A percentile compares a stretch with the other conserved stretches of the same genome.
These are phyloP conservation scores for Lasiosphaeris hirsuta DNA, from an alignment of 495 filamentous ascomycete genomes.

Conservation along the genomic window DNA sequence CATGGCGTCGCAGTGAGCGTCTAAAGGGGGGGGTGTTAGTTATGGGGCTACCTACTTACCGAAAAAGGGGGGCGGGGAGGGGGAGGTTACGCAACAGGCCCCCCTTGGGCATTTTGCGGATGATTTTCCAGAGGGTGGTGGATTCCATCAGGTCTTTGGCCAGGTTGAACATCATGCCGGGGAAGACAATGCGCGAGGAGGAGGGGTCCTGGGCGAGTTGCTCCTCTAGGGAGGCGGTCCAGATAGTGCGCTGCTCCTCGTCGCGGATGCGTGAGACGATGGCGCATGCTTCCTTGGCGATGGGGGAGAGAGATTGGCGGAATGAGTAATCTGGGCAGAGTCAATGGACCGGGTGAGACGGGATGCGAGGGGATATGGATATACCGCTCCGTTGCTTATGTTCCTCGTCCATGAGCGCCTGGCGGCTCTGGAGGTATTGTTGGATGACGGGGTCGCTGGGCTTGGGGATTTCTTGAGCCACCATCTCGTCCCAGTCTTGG, in stretches of 20 bases:
- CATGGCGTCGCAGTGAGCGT: conserved; percentile 88
- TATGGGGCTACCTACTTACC: neutral
- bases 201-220: conserved; percentile 50
- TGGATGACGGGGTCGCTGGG: conserved; percentile 69
- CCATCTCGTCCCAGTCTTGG: conserved; percentile 52
- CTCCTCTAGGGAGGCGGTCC: conserved; percentile 68
- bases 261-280: conserved; percentile 77
- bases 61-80: too few relatives aligned
- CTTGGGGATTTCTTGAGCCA: conserved; percentile 49
- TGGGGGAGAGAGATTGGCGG: conserved; percentile 18
- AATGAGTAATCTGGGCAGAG: conserved; percentile 53
- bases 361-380: conserved; percentile 1
- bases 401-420: conserved; percentile 74
- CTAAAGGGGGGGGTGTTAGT: neutral
- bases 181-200: conserved; percentile 56
- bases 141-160: conserved; percentile 76
- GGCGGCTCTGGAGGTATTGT: conserved; percentile 72
- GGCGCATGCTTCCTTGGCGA: conserved; percentile 65
- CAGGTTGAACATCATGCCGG: conserved; percentile 84
- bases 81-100: conserved; percentile 56
- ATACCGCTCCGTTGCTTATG: conserved; percentile 76
- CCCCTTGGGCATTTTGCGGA: conserved; percentile 86
- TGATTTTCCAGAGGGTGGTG: conserved; percentile 80
- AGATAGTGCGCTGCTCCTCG: conserved; percentile 68
- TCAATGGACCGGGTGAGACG: neutral